Percentiles rank a stretch among this genome's conserved stretches.
phyloP scores from a whole-genome alignment of 345 rosid species.

The Euphorbia pulcherrima region DNA sequence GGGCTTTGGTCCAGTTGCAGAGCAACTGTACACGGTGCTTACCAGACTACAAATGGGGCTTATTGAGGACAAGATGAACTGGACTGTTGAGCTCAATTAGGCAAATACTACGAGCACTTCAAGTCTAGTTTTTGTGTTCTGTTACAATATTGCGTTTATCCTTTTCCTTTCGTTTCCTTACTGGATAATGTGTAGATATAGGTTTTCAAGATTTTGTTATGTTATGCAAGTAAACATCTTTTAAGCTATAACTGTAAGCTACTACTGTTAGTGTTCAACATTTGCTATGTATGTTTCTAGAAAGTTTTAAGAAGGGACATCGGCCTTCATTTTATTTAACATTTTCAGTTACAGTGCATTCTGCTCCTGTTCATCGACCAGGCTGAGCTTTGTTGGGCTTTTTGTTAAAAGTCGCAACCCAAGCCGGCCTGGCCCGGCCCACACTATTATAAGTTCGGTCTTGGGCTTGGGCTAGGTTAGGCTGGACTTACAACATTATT shows the following conservation, averaged over 20 bases:
- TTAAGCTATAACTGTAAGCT: not conserved
- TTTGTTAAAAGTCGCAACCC: too few species aligned
- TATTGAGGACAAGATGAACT: conserved; percentile 69
- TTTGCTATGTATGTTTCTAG: not conserved
- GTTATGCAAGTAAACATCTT: not conserved
- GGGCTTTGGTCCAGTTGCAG: conserved; percentile 61
- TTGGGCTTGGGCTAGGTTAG: too few species aligned
- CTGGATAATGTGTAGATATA: conserved; percentile 10
- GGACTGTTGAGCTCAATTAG: conserved; percentile 67
- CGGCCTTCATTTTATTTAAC: not conserved
- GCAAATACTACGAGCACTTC: not conserved
- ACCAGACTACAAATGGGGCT: conserved; percentile 93
- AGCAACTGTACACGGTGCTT: conserved; percentile 59
- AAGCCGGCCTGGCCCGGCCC: too few species aligned
- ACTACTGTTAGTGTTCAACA: not conserved
- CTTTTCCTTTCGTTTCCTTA: not conserved
- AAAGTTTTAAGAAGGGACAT: not conserved
- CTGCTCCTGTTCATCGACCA: too few species aligned
- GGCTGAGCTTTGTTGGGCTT: too few species aligned
- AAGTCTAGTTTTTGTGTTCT: not conserved
- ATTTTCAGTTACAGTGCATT: not conserved
- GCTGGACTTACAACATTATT: too few species aligned
- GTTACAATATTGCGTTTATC: too few species aligned
- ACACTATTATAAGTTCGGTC: too few species aligned
- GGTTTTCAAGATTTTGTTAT: not conserved